A percentile compares a stretch with the other conserved stretches of the same genome.
Conservation (phyloP, 345 rosid species). For the Ailanthus altissimus region DNA sequence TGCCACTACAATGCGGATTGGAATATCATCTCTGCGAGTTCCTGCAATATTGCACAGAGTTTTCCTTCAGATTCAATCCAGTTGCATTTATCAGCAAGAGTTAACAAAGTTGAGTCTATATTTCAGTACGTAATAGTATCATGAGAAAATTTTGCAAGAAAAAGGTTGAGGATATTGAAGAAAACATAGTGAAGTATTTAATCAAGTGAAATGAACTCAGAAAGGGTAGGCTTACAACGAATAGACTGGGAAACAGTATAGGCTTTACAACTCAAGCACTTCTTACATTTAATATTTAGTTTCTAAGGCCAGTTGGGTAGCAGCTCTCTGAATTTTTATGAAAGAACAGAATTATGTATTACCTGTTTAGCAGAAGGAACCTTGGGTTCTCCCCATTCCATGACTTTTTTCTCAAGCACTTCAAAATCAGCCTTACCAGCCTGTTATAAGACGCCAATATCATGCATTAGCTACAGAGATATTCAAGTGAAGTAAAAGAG, state of each 20-base stretch:
- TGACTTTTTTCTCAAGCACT: conserved; percentile 78
- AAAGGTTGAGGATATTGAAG: too few species aligned
- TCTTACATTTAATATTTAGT: neutral
- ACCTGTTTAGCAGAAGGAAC: conserved; percentile 98
- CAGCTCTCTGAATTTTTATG: neutral
- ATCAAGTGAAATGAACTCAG: neutral
- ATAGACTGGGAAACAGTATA: too few species aligned
- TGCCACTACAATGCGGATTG: conserved; percentile 52
- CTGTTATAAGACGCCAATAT: conserved; percentile 31
- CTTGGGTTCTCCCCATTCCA: conserved; percentile 85
- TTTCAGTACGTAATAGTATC: neutral
- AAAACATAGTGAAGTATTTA: too few species aligned
- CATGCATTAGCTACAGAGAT: neutral
- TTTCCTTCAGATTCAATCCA: conserved; percentile 13
- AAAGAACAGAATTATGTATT: conserved; percentile 7
- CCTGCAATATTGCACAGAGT: conserved; percentile 48
- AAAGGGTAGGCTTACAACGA: neutral
- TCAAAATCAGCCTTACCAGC: conserved; percentile 87
- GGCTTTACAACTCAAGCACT: too few species aligned
- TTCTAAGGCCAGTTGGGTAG: neutral
- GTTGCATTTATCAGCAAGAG: neutral
- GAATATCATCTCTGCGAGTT: conserved; percentile 95
- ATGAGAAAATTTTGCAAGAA: too few species aligned
- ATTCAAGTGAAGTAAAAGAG: neutral
- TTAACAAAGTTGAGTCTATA: neutral